Evolutionary conservation across 2,329 filamentous ascomycete species (phyloP).

Genomic region (Colletotrichum theobromicola): DNA sequence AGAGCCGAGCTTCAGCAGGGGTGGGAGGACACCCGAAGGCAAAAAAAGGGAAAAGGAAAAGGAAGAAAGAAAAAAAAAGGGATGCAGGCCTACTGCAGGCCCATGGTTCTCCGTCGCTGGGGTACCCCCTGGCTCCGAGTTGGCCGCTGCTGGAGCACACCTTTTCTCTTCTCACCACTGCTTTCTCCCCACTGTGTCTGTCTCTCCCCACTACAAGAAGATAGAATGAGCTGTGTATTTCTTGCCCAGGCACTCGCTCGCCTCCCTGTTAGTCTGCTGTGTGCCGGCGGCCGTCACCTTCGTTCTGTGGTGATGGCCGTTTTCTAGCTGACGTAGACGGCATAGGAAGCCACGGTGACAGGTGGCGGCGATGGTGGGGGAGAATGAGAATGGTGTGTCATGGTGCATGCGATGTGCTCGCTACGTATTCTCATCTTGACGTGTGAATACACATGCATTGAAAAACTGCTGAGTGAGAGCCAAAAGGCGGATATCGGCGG

Average conservation of each 20-base stretch:
- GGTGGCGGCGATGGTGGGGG: neutral
- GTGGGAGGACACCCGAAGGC: slow-evolving; percentile 1
- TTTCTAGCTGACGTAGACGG: neutral
- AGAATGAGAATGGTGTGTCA: slow-evolving; percentile 5
- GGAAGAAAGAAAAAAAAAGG: neutral
- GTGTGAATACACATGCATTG: neutral
- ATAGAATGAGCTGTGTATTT: neutral
- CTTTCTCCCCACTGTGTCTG: neutral
- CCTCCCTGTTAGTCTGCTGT: neutral
- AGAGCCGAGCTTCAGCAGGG: slow-evolving; percentile 4
- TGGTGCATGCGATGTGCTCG: neutral
- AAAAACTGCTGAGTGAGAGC: neutral
- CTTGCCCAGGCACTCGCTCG: neutral
- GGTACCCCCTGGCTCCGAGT: neutral
- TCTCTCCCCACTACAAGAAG: neutral
- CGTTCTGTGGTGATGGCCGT: neutral
- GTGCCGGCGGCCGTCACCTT: neutral
- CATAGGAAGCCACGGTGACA: slow-evolving; percentile 1
- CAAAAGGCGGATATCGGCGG: neutral
- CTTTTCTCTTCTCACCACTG: neutral
- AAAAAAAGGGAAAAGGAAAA: neutral
- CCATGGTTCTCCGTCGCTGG: neutral
- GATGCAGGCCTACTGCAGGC: slow-evolving; percentile 13
- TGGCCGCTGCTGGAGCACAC: slow-evolving; percentile 12
- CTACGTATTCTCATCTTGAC: neutral